Percentiles rank a stretch among this genome's conserved stretches.
These are phyloP conservation scores for Knoxia roxburghii DNA, from an alignment of 257 asterid species.

Conservation along the genomic window DNA sequence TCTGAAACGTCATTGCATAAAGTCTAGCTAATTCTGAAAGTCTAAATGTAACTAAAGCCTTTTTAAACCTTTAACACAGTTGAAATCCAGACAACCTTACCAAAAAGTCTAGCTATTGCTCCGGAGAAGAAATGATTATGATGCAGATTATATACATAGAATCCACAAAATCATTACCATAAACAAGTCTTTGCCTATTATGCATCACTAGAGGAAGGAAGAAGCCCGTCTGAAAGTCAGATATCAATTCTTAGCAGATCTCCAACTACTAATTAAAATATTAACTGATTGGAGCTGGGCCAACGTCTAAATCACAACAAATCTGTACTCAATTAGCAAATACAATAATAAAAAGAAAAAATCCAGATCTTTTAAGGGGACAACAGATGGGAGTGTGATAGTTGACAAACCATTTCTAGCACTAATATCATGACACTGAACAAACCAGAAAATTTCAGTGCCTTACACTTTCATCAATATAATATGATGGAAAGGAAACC, in stretches of 20 bases:
- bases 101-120: neutral
- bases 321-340: neutral
- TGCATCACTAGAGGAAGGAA: neutral
- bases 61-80: neutral
- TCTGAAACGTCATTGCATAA: neutral
- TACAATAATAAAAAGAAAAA: neutral
- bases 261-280: neutral
- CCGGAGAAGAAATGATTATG: neutral
- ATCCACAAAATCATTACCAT: neutral
- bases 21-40: no score
- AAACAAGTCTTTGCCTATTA: neutral
- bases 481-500: constrained; percentile 91
- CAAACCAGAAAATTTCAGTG: constrained; percentile 13
- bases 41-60: neutral
- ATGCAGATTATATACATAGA: neutral
- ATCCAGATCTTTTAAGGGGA: neutral
- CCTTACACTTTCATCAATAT: constrained; percentile 97
- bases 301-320: neutral
- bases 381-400: neutral
- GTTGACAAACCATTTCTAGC: neutral
- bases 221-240: neutral
- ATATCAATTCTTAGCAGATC: neutral
- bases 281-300: neutral
- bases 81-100: neutral
- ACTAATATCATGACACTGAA: constrained; percentile 1